Conservation (phyloP, 2,329 filamentous ascomycete species). For the Cephalotrichum gorgonifer region DNA sequence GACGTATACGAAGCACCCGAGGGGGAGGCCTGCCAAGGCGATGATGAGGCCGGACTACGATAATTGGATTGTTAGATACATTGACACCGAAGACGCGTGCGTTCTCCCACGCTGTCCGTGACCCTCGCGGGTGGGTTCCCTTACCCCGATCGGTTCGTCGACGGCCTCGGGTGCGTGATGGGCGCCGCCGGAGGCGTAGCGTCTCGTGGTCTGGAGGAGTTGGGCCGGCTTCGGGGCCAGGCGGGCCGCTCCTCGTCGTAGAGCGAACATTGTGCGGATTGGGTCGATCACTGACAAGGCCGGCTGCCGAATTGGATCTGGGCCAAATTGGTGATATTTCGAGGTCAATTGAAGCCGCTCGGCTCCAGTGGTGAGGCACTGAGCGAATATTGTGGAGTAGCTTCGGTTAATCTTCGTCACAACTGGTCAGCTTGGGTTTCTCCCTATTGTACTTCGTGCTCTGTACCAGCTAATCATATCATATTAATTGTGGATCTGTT, state of each 20-base stretch:
- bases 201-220: conserved; percentile 29
- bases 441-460: too few species aligned
- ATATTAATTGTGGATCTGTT: too few species aligned
- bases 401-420: neutral
- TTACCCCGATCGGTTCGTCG: conserved; percentile 47
- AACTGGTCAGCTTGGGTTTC: too few species aligned
- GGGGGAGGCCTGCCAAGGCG: conserved; percentile 32
- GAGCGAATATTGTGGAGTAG: conserved; percentile 3
- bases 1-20: conserved; percentile 33
- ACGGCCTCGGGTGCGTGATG: conserved; percentile 32
- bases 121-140: conserved; percentile 14
- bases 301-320: neutral
- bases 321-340: neutral
- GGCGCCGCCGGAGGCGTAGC: conserved; percentile 41
- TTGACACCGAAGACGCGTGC: conserved; percentile 1
- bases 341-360: neutral
- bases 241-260: conserved; percentile 33
- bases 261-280: conserved; percentile 24
- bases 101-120: neutral
- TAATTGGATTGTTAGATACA: neutral
- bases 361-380: neutral
- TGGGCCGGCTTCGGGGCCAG: conserved; percentile 18
- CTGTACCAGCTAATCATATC: too few species aligned
- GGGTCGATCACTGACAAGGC: conserved; percentile 1
- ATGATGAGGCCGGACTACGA: conserved; percentile 37